A percentile compares a stretch with the other conserved stretches of the same genome.
Conservation (phyloP, 1,284 basidiomycete genomes). For the Schizophyllum commune region DNA sequence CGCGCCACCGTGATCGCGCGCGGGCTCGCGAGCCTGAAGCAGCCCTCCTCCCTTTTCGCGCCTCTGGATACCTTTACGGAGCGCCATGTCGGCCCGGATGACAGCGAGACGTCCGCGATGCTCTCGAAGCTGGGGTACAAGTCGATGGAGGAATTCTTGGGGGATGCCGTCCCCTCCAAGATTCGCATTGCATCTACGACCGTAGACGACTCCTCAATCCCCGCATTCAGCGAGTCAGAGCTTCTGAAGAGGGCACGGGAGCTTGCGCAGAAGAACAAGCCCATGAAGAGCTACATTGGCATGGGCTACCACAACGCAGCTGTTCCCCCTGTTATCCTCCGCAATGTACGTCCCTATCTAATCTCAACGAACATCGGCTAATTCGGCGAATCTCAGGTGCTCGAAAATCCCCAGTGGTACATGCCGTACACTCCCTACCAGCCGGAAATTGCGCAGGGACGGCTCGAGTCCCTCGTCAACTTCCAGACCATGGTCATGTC, state of each 20-base stretch:
- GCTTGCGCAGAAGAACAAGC: constrained; percentile 73
- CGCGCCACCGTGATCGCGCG: not conserved
- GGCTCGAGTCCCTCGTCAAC: constrained; percentile 94
- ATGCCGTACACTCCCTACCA: constrained; percentile 96
- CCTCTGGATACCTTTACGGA: constrained; percentile 84
- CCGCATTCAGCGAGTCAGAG: constrained; percentile 82
- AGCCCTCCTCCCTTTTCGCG: constrained; percentile 57
- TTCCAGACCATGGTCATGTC: constrained; percentile 97
- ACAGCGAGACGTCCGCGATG: constrained; percentile 71
- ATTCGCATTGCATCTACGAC: constrained; percentile 64
- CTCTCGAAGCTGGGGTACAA: constrained; percentile 74
- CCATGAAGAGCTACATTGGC: constrained; percentile 90
- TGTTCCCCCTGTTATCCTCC: constrained; percentile 87
- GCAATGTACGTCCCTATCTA: constrained; percentile 56
- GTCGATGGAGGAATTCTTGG: constrained; percentile 82
- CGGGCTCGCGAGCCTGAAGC: constrained; percentile 49
- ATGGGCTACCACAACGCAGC: constrained; percentile 97
- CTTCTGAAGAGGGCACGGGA: constrained; percentile 70
- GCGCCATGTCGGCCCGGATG: constrained; percentile 86
- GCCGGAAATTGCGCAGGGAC: constrained; percentile 90
- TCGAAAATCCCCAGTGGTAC: constrained; percentile 98
- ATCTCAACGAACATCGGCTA: constrained; percentile 4
- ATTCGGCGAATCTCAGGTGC: constrained; percentile 43
- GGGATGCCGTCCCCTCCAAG: constrained; percentile 69
- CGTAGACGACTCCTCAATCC: constrained; percentile 64